These are phyloP conservation scores for Seiridium cupressi DNA, from an alignment of 2,329 filamentous ascomycete genomes.

Conservation along the genomic window DNA sequence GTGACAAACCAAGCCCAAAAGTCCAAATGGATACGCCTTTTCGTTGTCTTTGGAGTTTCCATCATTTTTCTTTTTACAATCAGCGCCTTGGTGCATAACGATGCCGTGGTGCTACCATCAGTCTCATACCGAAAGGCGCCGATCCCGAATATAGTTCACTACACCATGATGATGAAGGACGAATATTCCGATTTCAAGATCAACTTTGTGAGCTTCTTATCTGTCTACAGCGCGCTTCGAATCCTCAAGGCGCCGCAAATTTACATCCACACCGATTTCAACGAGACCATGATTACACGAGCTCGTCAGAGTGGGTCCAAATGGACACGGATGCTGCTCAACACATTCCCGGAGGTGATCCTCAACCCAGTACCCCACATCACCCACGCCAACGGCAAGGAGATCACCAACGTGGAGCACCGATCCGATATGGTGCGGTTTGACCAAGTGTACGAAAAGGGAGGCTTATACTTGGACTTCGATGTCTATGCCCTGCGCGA, in stretches of 20 bases:
- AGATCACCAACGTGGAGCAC: slow-evolving; percentile 20
- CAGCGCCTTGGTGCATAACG: background rate
- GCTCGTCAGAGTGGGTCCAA: too few species aligned
- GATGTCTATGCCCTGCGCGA: slow-evolving; percentile 23
- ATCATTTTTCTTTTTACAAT: background rate
- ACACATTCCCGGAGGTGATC: too few species aligned
- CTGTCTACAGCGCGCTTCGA: background rate
- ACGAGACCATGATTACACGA: too few species aligned
- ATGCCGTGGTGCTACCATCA: background rate
- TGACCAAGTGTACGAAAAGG: slow-evolving; percentile 17
- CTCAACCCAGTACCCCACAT: slow-evolving; percentile 4
- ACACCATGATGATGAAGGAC: slow-evolving; percentile 1
- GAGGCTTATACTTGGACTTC: slow-evolving; percentile 27
- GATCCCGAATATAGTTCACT: slow-evolving; percentile 1
- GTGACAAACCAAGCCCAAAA: background rate
- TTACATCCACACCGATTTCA: slow-evolving; percentile 24
- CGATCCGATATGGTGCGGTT: slow-evolving; percentile 26
- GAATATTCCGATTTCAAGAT: background rate
- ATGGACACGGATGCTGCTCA: too few species aligned
- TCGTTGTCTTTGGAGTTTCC: background rate
- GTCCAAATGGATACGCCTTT: background rate
- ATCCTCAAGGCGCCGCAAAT: slow-evolving; percentile 9
- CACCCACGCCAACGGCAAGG: slow-evolving; percentile 10
- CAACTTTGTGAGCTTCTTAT: background rate
- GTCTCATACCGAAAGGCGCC: background rate